Evolutionary conservation across 2,329 filamentous ascomycete species (phyloP).

Genomic region (Xylariaceae sp.): DNA sequence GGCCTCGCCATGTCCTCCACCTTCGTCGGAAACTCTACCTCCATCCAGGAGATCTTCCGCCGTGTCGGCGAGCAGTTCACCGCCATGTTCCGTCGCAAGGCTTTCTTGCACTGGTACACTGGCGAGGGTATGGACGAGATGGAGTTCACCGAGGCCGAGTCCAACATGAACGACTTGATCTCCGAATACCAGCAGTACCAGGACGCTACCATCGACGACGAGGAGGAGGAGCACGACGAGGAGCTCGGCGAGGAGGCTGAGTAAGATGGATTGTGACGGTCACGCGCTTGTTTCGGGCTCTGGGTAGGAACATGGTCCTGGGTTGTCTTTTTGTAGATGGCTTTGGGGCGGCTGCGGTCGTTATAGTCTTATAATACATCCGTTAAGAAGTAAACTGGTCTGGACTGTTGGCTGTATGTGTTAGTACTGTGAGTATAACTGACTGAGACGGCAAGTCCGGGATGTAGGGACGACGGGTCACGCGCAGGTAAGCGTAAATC

Average conservation of each 20-base stretch:
- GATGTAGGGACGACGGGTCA: no score
- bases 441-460: no score
- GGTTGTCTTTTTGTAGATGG: no score
- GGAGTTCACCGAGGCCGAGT: constrained; percentile 99
- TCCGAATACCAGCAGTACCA: constrained; percentile 99
- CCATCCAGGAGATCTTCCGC: constrained; percentile 99
- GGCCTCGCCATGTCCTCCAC: constrained; percentile 98
- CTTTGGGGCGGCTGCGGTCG: no score
- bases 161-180: constrained; percentile 99
- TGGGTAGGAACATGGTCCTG: no score
- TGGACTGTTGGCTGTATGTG: no score
- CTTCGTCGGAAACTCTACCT: constrained; percentile 98
- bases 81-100: constrained; percentile 99
- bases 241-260: constrained; percentile 44
- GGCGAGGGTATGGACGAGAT: constrained; percentile 99
- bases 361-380: no score
- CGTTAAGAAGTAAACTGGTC: no score
- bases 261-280: background rate
- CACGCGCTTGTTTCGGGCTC: no score
- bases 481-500: no score
- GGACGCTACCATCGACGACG: constrained; percentile 94
- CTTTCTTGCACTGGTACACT: constrained; percentile 99
- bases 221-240: constrained; percentile 91
- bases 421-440: no score
- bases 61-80: constrained; percentile 98